These are phyloP conservation scores for Chlorella sp. DNA, from an alignment of 139 green algal genomes.

Conservation along the genomic window DNA sequence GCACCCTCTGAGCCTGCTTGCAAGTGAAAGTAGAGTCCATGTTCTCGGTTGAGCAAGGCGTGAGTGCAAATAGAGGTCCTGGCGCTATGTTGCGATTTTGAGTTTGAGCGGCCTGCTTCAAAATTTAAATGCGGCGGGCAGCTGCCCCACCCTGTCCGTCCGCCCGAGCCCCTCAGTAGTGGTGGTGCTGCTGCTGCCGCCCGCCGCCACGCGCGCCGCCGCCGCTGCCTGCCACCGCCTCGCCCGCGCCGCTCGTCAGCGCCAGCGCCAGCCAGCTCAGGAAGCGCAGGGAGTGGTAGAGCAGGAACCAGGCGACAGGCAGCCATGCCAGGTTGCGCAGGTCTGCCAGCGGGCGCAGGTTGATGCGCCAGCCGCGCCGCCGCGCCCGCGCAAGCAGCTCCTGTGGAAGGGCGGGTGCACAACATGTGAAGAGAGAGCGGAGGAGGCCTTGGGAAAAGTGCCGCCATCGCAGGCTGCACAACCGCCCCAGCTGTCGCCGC, in stretches of 20 bases:
- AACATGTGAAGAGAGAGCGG: background rate
- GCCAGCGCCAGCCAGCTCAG: background rate
- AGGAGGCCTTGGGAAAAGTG: background rate
- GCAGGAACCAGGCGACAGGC: conserved; percentile 35
- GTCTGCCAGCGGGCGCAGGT: conserved; percentile 83
- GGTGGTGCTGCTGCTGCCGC: conserved; percentile 2
- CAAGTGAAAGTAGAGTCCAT: no score
- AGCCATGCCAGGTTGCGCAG: conserved; percentile 69
- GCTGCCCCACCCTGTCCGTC: background rate
- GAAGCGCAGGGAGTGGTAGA: conserved; percentile 10
- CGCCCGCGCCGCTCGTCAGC: background rate
- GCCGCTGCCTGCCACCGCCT: background rate
- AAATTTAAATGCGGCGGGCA: no score
- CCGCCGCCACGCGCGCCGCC: background rate
- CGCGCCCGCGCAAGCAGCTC: conserved; percentile 43
- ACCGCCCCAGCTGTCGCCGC: no score
- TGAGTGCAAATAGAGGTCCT: no score
- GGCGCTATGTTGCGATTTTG: no score
- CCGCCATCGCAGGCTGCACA: no score
- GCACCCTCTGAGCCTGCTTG: no score
- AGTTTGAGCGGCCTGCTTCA: no score
- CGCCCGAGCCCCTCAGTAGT: background rate
- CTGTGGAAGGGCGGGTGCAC: conserved; percentile 38
- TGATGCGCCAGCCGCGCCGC: conserved; percentile 63
- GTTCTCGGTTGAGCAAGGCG: no score